Percentiles rank a stretch among this genome's conserved stretches.
These are phyloP conservation scores for Mortierella sp. DNA, from an alignment of 371 early-diverging fungal species.

Conservation along the genomic window DNA sequence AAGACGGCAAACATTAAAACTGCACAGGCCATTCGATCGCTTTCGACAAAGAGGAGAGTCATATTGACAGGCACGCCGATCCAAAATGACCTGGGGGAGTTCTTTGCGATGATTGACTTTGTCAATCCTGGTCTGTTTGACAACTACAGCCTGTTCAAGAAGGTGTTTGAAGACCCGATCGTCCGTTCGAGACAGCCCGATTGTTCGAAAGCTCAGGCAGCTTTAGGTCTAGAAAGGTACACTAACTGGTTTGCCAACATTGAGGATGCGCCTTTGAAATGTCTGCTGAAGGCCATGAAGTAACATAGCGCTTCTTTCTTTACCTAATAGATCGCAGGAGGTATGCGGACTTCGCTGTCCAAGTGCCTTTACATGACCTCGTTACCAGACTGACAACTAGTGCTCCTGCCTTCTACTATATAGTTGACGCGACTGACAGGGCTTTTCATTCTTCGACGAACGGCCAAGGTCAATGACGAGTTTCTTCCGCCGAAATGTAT, in stretches of 20 bases:
- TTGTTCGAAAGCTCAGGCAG: conserved; percentile 50
- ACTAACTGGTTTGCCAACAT: too few relatives aligned
- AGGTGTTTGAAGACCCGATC: conserved; percentile 69
- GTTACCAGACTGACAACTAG: not conserved
- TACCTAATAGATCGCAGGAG: conserved; percentile 29
- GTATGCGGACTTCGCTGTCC: not conserved
- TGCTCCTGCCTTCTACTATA: not conserved
- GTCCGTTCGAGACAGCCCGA: conserved; percentile 60
- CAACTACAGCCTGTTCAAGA: conserved; percentile 56
- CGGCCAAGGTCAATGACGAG: conserved; percentile 64
- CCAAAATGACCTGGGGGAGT: conserved; percentile 71
- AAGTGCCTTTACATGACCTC: not conserved
- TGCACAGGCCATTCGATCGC: conserved; percentile 58
- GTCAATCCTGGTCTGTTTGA: conserved; percentile 76
- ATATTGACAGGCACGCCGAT: conserved; percentile 81
- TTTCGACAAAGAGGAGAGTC: conserved; percentile 62
- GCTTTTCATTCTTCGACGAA: conserved; percentile 70
- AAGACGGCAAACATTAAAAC: conserved; percentile 73
- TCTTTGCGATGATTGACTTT: conserved; percentile 74
- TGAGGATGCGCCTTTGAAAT: too few relatives aligned
- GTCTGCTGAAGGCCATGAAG: not conserved
- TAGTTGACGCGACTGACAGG: conserved; percentile 65
- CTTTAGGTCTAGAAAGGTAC: conserved; percentile 62
- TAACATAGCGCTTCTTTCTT: not conserved
- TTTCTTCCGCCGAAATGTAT: conserved; percentile 72